Base-by-base conservation (phyloP, 2,329 filamentous ascomycete genomes). In the Trichoderma atrobrunneum region DNA sequence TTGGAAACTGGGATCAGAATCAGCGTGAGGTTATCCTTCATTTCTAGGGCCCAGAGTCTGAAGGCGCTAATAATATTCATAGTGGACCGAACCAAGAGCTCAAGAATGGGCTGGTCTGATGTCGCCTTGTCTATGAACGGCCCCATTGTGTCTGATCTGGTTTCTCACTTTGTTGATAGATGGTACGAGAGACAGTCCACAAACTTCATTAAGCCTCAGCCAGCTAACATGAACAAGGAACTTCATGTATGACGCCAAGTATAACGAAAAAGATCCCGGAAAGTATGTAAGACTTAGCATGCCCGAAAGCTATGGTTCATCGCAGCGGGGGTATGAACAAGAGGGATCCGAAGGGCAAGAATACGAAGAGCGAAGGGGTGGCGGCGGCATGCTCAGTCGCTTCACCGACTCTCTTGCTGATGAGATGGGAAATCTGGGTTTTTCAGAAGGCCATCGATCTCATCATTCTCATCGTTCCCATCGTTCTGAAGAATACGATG, bases 81-180 rank as follows among this genome's bases (percentile, higher is more conserved):
- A 88, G 86, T 98, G 24, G 92, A 97, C 77, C 89, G 95, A 64
- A 91, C 90, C 12, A 89, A 90, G 78, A 93, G 87, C 81, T 93
- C 93, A 3, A 89, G 95, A 73, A 97, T 97, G 94, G 94, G 94
- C 24, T 97, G 95, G 95, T 93, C 92, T 16, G 95, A 97, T 81
- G 88, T 97, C 72, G 91, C 92, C 12, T 85, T 98, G 71, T 94
- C 90, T 76, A 80, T 97, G 72, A 87, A 87, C 16, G 94, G 94
- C 0, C 90, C 91, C 0, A 91, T 93, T 11, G 91, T 95, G 0
- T 85, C 91, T 74, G 94, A 93, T 79, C 85, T 97, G 36, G 85
- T 90, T 36, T 87, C 88, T 6, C 94, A 97, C 79, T 97, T 98
- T 77, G 87, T 90, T 2, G 92, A 97, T 78, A 86, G 94, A 76